Base-by-base conservation (phyloP, 257 asterid genomes). In the Penstemon barbatus region DNA sequence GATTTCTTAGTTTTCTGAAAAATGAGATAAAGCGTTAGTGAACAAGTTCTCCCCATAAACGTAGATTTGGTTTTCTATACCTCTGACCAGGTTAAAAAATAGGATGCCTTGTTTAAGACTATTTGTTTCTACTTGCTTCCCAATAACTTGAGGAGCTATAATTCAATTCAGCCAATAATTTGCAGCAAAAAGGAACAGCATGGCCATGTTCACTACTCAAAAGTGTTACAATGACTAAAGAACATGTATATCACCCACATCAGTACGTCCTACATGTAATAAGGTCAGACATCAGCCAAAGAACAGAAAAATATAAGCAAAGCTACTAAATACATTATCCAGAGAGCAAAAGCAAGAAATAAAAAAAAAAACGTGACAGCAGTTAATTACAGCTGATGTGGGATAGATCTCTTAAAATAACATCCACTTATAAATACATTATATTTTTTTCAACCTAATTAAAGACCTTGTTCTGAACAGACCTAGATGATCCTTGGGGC, bases 401-500 rank as follows among this genome's bases (percentile, higher is more conserved):
- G 69, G 72, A 77, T 41, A 36, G 54, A 69, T 69, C 78, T 74
- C 80, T 77, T 71, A 66, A 61, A 72, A 80, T 66, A 83, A 72
- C 57, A 73, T 83, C 81, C 83, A 76, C 65, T 61, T 71, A 25
- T 73, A 78, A 84, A 82, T 89, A 88, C 95, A 87, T 52, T 68
- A 83, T 68, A 78, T 74, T 66, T 70, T 71, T 74, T 78, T 74
- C 71, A 68, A 84, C 90, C 95, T 86, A 87, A 78, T 80, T 78
- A 83, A 92, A 86, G 92, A 84, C 87, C 89, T 88, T 85, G 86
- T 80, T 83, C 85, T 75, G 91, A 83, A 92, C 98, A 86, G 89
- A 92, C 98, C 98, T 92, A 90, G 96, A 82, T 80, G 91, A 81
- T 86, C 97, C 98, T 86, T 90, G 97, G 74, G 98, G 97, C 81